These are phyloP conservation scores for Pelargonium cotyledonis DNA, from an alignment of 441 rosid species.

Conservation along the genomic window DNA sequence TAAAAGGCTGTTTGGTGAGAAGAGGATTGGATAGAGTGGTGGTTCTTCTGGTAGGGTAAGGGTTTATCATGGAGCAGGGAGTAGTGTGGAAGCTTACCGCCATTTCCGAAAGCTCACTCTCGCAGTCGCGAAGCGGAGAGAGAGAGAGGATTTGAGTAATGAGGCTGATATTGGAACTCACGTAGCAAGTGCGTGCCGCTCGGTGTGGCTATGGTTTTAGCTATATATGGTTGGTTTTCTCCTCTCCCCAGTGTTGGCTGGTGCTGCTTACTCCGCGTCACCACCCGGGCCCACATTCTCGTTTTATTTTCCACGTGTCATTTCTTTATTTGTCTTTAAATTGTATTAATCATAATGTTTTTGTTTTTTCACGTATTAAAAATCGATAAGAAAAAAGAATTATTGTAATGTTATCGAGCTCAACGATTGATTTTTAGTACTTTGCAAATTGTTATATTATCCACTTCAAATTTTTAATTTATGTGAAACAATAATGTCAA, in stretches of 20 bases:
- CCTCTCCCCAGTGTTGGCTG: not conserved
- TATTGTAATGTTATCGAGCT: too few species aligned
- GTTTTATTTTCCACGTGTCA: not conserved
- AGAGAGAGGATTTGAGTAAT: slow-evolving; percentile 8
- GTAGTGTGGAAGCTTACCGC: slow-evolving; percentile 4
- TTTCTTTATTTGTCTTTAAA: not conserved
- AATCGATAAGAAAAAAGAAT: too few species aligned
- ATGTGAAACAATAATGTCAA: too few species aligned
- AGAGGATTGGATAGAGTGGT: slow-evolving; percentile 11
- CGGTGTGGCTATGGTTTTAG: not conserved
- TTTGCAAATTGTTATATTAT: too few species aligned
- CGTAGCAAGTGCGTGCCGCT: not conserved
- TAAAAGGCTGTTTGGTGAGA: slow-evolving; percentile 33
- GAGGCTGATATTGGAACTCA: slow-evolving; percentile 9
- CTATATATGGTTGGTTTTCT: not conserved
- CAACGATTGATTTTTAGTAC: too few species aligned
- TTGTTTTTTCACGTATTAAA: too few species aligned
- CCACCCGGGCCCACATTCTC: not conserved
- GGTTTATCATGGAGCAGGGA: slow-evolving; percentile 10
- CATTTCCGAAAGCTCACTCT: slow-evolving; percentile 9
- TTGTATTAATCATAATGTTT: too few species aligned
- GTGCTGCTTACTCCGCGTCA: slow-evolving; percentile 9
- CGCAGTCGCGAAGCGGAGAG: slow-evolving; percentile 1
- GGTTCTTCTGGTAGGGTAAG: slow-evolving; percentile 5
- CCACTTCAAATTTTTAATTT: too few species aligned